phyloP scores from a whole-genome alignment of 2,329 filamentous ascomycete genomes.

The Beauveria caledonica region DNA sequence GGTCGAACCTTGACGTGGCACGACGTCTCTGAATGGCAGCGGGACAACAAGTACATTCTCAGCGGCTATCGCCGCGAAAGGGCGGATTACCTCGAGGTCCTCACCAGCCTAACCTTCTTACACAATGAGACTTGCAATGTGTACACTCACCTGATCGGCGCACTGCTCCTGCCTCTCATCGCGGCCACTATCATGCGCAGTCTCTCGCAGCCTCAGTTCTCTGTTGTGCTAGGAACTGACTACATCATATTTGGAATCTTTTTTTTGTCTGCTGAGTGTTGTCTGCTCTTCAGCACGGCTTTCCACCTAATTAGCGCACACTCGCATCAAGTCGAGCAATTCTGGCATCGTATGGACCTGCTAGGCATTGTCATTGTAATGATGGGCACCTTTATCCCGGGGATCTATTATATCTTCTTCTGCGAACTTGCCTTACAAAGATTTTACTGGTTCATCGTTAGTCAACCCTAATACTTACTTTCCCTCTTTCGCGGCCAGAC shows the following conservation, averaged over 20 bases:
- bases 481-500: neutral
- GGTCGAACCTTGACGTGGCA: constrained; percentile 9
- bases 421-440: constrained; percentile 13
- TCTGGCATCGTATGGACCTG: constrained; percentile 16
- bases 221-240: neutral
- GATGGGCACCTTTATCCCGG: constrained; percentile 14
- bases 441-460: constrained; percentile 15
- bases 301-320: constrained; percentile 14
- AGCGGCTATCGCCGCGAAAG: constrained; percentile 2
- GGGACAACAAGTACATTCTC: constrained; percentile 11
- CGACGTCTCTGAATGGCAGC: constrained; percentile 12
- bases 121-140: constrained; percentile 12
- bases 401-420: constrained; percentile 16
- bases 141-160: constrained; percentile 11
- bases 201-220: constrained; percentile 9
- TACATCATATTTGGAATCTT: constrained; percentile 13
- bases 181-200: neutral
- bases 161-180: constrained; percentile 1
- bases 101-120: constrained; percentile 8
- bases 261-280: constrained; percentile 14
- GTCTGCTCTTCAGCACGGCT: constrained; percentile 12
- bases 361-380: constrained; percentile 16
- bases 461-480: neutral
- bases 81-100: constrained; percentile 2
- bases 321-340: constrained; percentile 14